Evolutionary conservation across 495 filamentous ascomycete genomes (phyloP), one percentile per base, ranked within the genome.

Genomic region (Darksidea phi): DNA sequence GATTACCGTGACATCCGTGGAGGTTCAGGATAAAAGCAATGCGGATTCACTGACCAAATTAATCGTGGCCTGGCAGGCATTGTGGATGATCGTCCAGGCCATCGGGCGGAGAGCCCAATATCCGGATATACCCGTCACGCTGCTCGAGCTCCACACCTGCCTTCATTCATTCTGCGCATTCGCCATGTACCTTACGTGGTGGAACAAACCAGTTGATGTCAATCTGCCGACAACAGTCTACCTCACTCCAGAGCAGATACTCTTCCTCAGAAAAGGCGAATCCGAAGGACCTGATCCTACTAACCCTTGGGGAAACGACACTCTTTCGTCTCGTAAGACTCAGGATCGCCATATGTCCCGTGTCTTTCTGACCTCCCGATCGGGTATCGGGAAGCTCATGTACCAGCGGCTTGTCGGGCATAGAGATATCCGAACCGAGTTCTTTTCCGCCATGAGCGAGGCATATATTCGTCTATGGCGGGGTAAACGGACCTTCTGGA

Each of bases 321-420:
- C 48, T 50, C n/a, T n/a, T n/a, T 28, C 18, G 24, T 28, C 23
- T 10, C 23, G 12, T 28, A 50, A 50, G 21, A 21, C 48, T 11
- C 17, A 15, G 8, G 17, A 42, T 17, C 2, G 24, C 15, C 1
- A 10, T 8, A 41, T 36, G 1, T 42, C 34, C 36, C 11, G 28
- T 17, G 52, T 25, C 24, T 55, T 42, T 7, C 52, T 55, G 1
- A 55, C 52, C 32, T 42, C 52, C 34, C 52, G 52, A 10, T 55
- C 52, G 18, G 52, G 52, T 10, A 17, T 55, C 52, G 52, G 52
- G 32, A 55, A 55, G 24, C 34, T 55, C 36, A 55, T 55, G 52
- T 55, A 42, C 17, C 28, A 55, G 25, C 18, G 52, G 10, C 52
- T 55, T 25, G 20, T 55, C 28, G 18, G 48, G 17, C 18, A 28